Conservation (phyloP, 2,329 filamentous ascomycete species). For the Trichoderma atroviride region DNA sequence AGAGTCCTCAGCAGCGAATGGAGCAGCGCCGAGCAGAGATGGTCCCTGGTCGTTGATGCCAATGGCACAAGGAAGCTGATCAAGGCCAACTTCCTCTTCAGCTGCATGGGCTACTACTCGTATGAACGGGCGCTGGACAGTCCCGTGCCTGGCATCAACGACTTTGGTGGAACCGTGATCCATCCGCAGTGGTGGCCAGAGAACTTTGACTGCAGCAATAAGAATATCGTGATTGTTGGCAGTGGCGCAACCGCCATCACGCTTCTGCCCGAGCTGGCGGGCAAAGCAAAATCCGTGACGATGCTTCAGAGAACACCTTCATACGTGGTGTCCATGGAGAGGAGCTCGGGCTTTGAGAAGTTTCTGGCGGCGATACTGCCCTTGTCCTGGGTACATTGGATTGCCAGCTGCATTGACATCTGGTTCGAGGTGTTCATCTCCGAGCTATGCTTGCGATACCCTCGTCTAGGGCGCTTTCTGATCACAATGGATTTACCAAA, state of each 20-base stretch:
- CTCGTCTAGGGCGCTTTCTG: slow-evolving; percentile 33
- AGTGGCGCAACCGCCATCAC: slow-evolving; percentile 81
- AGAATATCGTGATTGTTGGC: slow-evolving; percentile 73
- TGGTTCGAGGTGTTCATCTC: slow-evolving; percentile 50
- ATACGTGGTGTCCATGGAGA: slow-evolving; percentile 63
- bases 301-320: slow-evolving; percentile 81
- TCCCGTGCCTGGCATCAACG: slow-evolving; percentile 66
- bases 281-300: slow-evolving; percentile 67
- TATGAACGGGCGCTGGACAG: slow-evolving; percentile 64
- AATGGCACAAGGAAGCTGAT: slow-evolving; percentile 34
- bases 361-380: slow-evolving; percentile 51
- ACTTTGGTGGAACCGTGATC: slow-evolving; percentile 65
- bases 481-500: slow-evolving; percentile 48
- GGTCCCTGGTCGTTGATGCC: slow-evolving; percentile 53
- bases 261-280: slow-evolving; percentile 68
- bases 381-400: slow-evolving; percentile 46
- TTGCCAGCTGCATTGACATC: slow-evolving; percentile 55
- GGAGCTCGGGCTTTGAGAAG: slow-evolving; percentile 42
- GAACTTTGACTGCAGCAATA: slow-evolving; percentile 64
- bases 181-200: slow-evolving; percentile 80
- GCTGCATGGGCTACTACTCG: slow-evolving; percentile 71
- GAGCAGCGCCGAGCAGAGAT: slow-evolving; percentile 58
- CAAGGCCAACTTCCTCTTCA: slow-evolving; percentile 59
- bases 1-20: slow-evolving; percentile 54
- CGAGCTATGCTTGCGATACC: slow-evolving; percentile 36